Evolutionary conservation across 2,329 filamentous ascomycete species (phyloP).

Genomic region (Whalleya microplaca): DNA sequence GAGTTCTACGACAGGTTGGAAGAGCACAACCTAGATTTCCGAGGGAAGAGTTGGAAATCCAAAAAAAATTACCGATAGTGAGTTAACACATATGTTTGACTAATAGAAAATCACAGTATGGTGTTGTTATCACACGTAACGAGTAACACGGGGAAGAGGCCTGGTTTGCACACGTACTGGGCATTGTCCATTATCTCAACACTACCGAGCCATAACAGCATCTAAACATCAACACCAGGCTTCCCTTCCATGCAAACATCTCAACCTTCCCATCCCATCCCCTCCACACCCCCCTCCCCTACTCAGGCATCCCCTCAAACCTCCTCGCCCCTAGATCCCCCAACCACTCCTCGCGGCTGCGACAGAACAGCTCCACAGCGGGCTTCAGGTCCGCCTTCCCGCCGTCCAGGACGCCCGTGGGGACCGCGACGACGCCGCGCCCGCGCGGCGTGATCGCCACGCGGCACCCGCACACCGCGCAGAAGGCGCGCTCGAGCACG

Average conservation of each 20-base stretch:
- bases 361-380: constrained; percentile 18
- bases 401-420: constrained; percentile 31
- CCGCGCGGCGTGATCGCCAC: not conserved
- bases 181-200: too few species aligned
- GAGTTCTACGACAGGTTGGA: constrained; percentile 2
- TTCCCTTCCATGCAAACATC: too few species aligned
- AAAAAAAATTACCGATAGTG: too few species aligned
- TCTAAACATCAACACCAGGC: too few species aligned
- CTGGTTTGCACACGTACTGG: too few species aligned
- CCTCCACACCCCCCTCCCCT: constrained; percentile 2
- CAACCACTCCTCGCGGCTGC: constrained; percentile 18
- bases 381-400: constrained; percentile 22
- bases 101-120: too few species aligned
- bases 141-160: too few species aligned
- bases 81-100: too few species aligned
- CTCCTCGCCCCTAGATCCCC: constrained; percentile 1
- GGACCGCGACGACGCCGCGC: constrained; percentile 7
- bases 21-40: constrained; percentile 3
- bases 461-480: constrained; percentile 27
- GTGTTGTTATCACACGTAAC: too few species aligned
- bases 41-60: not conserved
- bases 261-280: too few species aligned
- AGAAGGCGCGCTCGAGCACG: constrained; percentile 26
- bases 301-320: constrained; percentile 11
- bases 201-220: too few species aligned